Base-by-base conservation (phyloP, 1,284 basidiomycete genomes). In the Porodaedalea pini region DNA sequence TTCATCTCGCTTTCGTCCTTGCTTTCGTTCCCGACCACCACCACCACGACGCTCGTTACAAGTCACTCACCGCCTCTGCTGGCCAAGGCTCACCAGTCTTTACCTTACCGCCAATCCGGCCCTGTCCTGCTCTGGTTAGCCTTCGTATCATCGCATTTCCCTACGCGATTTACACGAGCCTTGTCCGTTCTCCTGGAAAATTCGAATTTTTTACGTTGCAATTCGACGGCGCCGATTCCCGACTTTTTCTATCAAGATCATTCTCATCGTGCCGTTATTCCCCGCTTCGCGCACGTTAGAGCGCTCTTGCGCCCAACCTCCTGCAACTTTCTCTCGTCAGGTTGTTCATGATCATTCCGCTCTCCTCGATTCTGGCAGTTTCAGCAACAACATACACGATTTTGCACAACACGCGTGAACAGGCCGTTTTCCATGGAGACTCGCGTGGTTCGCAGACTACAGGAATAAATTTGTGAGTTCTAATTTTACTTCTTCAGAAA, bases 371-470 rank as follows among this genome's bases (percentile, higher is more conserved):
- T 19, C 31, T 11, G 4, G 31, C 4, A 51, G 49, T 51, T 51
- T 40, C 49, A 51, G 49, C 49, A 51, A 51, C 34, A 25, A 27
- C 49, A 51, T 36, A 51, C 49, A 51, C 49, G 49, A 21, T 37
- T 51, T 51, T 51, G 31, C 49, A 36, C 23, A 19, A 51, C 29
- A 37, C 49, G 23, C 11, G 17, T 31, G 23, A 19, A 6, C 21
- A 31, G 29, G 47, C 19, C 17, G 13, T 23, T 31, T 17, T 51
- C 8, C 4, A 37, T 51, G 15, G 49, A 13, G 25, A 29, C 25
- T 29, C 25, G 43, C 23, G 17, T 23, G n/a, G 40, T 41, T 41
- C 19, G 40, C 40, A 19, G 40, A 17, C 13, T 41, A 8, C 40
- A 8, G 40, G 7, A 3, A 19, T 15, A n/a, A 8, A 7, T 41